Evolutionary conservation across 441 rosid genomes (phyloP).

Genomic region (Viola pubescens): DNA sequence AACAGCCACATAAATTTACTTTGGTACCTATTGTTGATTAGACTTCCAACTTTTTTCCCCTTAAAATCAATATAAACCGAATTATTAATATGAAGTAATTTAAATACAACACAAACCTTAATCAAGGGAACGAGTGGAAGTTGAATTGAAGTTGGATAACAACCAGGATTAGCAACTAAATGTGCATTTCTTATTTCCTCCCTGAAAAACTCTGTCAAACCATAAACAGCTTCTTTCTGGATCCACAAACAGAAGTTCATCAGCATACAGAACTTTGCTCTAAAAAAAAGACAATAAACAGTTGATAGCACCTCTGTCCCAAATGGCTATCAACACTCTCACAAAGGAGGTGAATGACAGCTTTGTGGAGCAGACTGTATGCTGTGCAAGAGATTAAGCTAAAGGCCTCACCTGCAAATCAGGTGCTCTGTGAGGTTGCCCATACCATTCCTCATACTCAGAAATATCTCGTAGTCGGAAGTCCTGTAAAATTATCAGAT

Average conservation of each 20-base stretch:
- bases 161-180: constrained; percentile 94
- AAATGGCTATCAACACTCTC: too few relatives aligned
- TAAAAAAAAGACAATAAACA: neutral
- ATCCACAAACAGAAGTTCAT: constrained; percentile 9
- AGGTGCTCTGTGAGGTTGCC: constrained; percentile 81
- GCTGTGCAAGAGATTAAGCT: neutral
- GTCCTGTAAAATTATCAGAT: constrained; percentile 42
- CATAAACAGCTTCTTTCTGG: constrained; percentile 87
- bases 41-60: neutral
- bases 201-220: constrained; percentile 80
- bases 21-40: neutral
- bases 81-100: constrained; percentile 6
- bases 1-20: too few relatives aligned
- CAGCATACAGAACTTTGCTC: neutral
- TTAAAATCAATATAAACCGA: neutral
- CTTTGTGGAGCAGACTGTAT: too few relatives aligned
- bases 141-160: constrained; percentile 92
- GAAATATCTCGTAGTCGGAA: constrained; percentile 66
- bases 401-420: constrained; percentile 59
- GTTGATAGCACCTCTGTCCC: neutral
- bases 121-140: constrained; percentile 86
- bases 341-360: too few relatives aligned
- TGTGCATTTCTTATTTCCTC: constrained; percentile 61
- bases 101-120: constrained; percentile 38
- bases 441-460: constrained; percentile 96